Percentiles rank a stretch among this genome's conserved stretches.
phyloP scores from a whole-genome alignment of 768 basidiomycete genomes.

The Macrocybe gigantea region DNA sequence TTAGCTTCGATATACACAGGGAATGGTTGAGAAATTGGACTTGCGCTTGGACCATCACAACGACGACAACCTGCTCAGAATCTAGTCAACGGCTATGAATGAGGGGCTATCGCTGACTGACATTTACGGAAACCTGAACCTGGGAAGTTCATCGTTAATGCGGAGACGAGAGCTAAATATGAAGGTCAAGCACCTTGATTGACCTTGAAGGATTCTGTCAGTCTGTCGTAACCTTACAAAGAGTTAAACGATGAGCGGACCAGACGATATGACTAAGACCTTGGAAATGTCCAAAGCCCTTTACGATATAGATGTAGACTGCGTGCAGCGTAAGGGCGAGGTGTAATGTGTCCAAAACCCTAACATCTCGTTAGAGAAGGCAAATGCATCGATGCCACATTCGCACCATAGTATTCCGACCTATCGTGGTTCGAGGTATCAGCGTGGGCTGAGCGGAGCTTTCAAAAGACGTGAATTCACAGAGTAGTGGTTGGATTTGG shows the following conservation, averaged over 20 bases:
- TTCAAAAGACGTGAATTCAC: slow-evolving; percentile 16
- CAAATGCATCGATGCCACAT: neutral
- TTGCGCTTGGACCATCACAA: slow-evolving; percentile 39
- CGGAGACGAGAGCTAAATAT: neutral
- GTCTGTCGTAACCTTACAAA: neutral
- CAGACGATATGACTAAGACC: slow-evolving; percentile 22
- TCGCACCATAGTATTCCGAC: slow-evolving; percentile 29
- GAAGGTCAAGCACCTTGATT: slow-evolving; percentile 12
- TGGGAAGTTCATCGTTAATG: slow-evolving; percentile 11
- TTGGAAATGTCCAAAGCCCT: slow-evolving; percentile 24
- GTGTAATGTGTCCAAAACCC: slow-evolving; percentile 30
- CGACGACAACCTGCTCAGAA: slow-evolving; percentile 28
- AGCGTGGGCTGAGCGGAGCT: neutral
- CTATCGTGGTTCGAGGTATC: slow-evolving; percentile 6
- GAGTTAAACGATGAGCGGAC: slow-evolving; percentile 12
- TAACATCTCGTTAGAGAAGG: slow-evolving; percentile 6
- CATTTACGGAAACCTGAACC: slow-evolving; percentile 38
- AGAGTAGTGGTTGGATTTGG: slow-evolving; percentile 27
- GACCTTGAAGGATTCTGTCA: slow-evolving; percentile 11
- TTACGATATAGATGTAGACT: slow-evolving; percentile 29
- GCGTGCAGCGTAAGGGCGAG: slow-evolving; percentile 26
- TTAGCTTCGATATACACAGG: neutral
- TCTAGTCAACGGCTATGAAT: neutral
- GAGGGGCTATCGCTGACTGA: slow-evolving; percentile 13
- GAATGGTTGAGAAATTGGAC: slow-evolving; percentile 6